Base-by-base conservation (phyloP, 2,329 filamentous ascomycete species). In the Trichoderma polysporum region DNA sequence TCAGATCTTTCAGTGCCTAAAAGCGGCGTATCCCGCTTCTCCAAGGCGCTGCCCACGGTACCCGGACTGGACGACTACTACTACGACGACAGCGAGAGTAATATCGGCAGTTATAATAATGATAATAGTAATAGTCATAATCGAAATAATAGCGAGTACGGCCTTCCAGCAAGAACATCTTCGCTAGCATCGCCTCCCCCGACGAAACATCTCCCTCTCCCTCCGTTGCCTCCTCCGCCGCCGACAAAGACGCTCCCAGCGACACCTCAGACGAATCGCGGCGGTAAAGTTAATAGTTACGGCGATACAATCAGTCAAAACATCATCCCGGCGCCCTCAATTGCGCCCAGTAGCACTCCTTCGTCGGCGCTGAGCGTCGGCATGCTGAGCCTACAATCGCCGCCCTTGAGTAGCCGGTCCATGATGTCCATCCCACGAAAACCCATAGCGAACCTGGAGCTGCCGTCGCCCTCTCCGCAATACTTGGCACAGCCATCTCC, bases 31-130 rank as follows among this genome's bases (percentile, higher is more conserved):
- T 87, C 85, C 71, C 84, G 85, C 74, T 86, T 85, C 77, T 86
- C 85, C 73, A 88, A 88, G 77, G 85, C 84, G 37, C 78, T 88
- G 70, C 85, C 85, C 37, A 78, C 80, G 65, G 82, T 83, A 73
- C 84, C 85, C 62, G 70, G 70, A 62, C 71, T 69, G 62, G 66
- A 68, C 57, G 65, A 72, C 62, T 68, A 70, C 56, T 63, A 68
- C 45, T 63, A 64, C 39, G 60, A 66, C 49, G 69, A 62, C 57
- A 39, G 49, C 57, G 57, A 19, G 35, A n/a, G 31, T 15, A 31
- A 29, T 27, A 12, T 64, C 56, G 56, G 72, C 65, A 68, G 70
- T 57, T 62, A 67, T 54, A 66, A 66, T 49, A 54, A 67, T 49
- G 69, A 60, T 2, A 49, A 56, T 27, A 31, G 15, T 27, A 22